A percentile compares a stretch with the other conserved stretches of the same genome.
Evolutionary conservation across 306 rosid genomes (phyloP).

Genomic region (Gillenia trifoliata): DNA sequence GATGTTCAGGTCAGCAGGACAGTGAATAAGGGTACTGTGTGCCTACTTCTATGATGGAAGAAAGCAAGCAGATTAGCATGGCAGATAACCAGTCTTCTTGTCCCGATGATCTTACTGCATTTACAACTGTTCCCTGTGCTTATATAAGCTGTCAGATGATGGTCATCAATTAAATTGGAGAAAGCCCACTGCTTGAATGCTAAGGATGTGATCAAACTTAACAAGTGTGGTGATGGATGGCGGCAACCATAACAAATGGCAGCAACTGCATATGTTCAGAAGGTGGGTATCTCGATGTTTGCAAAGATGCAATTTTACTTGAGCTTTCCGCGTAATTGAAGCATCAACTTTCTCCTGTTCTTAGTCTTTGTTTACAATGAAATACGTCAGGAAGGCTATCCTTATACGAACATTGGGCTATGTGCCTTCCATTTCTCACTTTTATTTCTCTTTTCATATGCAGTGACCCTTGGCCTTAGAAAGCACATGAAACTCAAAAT

Average conservation of each 20-base stretch:
- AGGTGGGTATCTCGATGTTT: slow-evolving; percentile 38
- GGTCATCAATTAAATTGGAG: slow-evolving; percentile 24
- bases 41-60: slow-evolving; percentile 46
- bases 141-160: slow-evolving; percentile 16
- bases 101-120: slow-evolving; percentile 46
- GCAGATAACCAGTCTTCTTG: slow-evolving; percentile 41
- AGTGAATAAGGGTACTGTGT: slow-evolving; percentile 68
- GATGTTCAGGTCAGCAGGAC: slow-evolving; percentile 19
- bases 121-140: slow-evolving; percentile 42
- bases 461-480: too few species aligned
- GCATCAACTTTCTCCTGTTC: too few species aligned
- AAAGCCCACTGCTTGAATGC: slow-evolving; percentile 57
- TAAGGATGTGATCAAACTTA: too few species aligned
- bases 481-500: too few species aligned
- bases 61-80: slow-evolving; percentile 33
- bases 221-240: slow-evolving; percentile 64
- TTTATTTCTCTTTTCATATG: too few species aligned
- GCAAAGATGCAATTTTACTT: slow-evolving; percentile 11
- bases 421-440: too few species aligned
- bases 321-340: too few species aligned
- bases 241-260: slow-evolving; percentile 17
- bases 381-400: too few species aligned
- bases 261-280: slow-evolving; percentile 45
- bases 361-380: too few species aligned
- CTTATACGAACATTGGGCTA: too few species aligned